Conservation (phyloP, 495 filamentous ascomycete species). For the Margaritispora aquatica region DNA sequence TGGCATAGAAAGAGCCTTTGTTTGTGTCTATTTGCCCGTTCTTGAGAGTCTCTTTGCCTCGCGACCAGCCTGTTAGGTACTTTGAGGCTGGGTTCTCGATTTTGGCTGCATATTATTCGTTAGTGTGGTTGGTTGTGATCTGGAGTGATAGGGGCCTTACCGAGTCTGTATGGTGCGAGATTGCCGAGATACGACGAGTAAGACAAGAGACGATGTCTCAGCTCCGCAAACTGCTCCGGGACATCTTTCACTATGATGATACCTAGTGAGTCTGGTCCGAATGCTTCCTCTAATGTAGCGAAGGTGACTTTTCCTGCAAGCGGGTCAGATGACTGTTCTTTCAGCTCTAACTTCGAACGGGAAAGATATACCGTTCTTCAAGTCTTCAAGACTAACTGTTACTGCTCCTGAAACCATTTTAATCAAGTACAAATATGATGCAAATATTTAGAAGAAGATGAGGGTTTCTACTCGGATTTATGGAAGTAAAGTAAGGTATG, state of each 20-base stretch:
- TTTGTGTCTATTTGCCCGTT: slow-evolving; percentile 83
- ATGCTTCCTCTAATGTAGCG: slow-evolving; percentile 71
- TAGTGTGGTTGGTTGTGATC: not conserved
- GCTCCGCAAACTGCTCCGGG: slow-evolving; percentile 55
- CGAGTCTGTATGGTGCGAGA: slow-evolving; percentile 63
- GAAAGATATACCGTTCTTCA: slow-evolving; percentile 38
- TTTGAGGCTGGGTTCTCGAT: slow-evolving; percentile 59
- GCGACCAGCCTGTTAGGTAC: slow-evolving; percentile 68
- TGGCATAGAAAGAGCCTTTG: slow-evolving; percentile 96
- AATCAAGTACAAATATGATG: not conserved
- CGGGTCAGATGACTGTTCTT: slow-evolving; percentile 5
- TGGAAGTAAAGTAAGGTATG: not conserved
- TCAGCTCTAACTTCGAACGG: not conserved
- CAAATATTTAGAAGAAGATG: not conserved
- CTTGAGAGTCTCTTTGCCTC: slow-evolving; percentile 90
- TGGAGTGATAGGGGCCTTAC: slow-evolving; percentile 35
- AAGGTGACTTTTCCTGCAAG: slow-evolving; percentile 62
- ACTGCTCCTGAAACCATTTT: slow-evolving; percentile 43
- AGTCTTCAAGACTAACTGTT: slow-evolving; percentile 43
- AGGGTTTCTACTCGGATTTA: not conserved
- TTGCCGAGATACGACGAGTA: slow-evolving; percentile 88
- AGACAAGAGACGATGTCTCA: slow-evolving; percentile 71
- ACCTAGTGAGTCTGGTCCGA: slow-evolving; percentile 85
- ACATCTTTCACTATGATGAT: slow-evolving; percentile 90
- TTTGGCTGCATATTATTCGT: slow-evolving; percentile 34